Evolutionary conservation across 331 rosid genomes (phyloP), one percentile per base, ranked within the genome.

Genomic region (Pyracantha coccinea): DNA sequence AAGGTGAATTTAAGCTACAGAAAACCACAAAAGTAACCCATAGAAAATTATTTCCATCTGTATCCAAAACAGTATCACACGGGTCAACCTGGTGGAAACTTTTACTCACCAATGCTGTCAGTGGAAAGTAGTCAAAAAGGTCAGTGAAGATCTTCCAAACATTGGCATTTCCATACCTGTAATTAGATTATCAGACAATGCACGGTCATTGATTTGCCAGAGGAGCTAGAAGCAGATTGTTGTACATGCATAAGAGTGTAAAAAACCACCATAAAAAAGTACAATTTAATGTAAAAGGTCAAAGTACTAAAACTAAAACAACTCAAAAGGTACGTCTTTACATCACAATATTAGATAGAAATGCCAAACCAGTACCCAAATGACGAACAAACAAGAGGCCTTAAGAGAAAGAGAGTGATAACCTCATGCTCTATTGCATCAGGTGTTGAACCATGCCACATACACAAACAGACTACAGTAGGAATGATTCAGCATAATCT

Each of bases 131-230:
- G 83, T 94, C 98, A 72, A 94, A 94, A 81, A 94, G 97, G 85
- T 94, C 98, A 6, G 98, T 94, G 75, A 94, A 94, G 80, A 78
- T 90, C 95, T 94, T 94, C 98, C 98, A 94, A 58, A 94, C 97
- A 78, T 74, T 94, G 72, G 97, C 98, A 81, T 81, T 94, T 63
- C 99, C 97, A 86, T 94, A 94, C 91, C 99, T 94, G 93, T 74
- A 77, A 69, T 68, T 71, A 69, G 69, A 79, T 44, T 11, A 80
- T 41, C 74, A 68, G 31, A 28, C 27, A 15, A 64, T 64, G 59
- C 38, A 68, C 44, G 68, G 70, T 77, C 73, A 77, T 28, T 76
- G 55, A 75, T 27, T 69, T 58, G 65, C 78, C 21, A 73, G 7
- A 75, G 23, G 32, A 52, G 17, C 62, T 69, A 54, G 63, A 78